phyloP scores from a whole-genome alignment of 305 asterid species.

The Withania somnifera region DNA sequence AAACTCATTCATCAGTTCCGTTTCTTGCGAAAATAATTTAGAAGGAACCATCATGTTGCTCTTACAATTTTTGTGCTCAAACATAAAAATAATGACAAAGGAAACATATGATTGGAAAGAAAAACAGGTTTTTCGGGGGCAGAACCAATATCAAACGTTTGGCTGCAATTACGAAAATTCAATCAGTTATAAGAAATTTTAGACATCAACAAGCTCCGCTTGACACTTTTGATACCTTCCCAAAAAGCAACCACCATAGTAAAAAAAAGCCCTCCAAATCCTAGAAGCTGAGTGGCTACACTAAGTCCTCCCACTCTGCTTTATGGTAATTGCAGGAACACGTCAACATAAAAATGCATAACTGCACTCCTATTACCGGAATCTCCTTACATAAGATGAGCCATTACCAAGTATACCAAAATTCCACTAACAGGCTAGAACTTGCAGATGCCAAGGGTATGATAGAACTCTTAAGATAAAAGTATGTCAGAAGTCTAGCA shows the following conservation, averaged over 20 bases:
- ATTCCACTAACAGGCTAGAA: not conserved
- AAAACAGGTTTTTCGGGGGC: not conserved
- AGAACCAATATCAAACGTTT: not conserved
- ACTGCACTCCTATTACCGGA: not conserved
- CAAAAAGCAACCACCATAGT: not conserved
- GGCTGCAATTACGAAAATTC: not conserved
- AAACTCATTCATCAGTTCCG: not conserved
- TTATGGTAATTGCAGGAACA: not conserved
- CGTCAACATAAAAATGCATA: not conserved
- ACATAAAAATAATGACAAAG: not conserved
- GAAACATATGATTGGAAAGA: not conserved
- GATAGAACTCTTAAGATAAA: not conserved
- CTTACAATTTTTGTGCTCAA: not conserved
- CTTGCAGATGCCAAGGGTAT: not conserved
- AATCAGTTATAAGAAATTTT: not conserved
- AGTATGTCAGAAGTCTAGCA: not conserved
- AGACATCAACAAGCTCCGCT: not conserved
- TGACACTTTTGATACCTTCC: not conserved
- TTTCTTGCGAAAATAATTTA: not conserved
- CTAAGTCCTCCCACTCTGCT: not conserved
- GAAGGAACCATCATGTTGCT: not conserved
- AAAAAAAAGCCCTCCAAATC: not conserved
- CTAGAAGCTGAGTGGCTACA: not conserved
- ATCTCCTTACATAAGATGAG: not conserved
- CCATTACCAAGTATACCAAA: not conserved